Percentiles rank a stretch among this genome's conserved stretches.
These are phyloP conservation scores for Nicotiana knightiana DNA, from an alignment of 257 asterid genomes.

Conservation along the genomic window DNA sequence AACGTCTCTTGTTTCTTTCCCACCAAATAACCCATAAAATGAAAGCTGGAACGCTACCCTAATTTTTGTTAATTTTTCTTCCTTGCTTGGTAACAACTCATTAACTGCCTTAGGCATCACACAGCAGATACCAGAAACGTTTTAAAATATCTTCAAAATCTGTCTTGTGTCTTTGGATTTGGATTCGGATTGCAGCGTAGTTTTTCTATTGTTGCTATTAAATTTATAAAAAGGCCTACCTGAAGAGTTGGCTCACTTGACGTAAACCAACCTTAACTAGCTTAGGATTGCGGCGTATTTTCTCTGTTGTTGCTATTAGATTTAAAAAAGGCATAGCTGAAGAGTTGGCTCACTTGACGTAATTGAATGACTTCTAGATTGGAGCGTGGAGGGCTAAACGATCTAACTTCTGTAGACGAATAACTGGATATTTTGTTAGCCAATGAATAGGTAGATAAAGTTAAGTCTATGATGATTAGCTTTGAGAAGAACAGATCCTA, in stretches of 20 bases:
- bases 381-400: not conserved
- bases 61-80: not conserved
- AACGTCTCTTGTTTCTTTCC: not conserved
- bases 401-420: not conserved
- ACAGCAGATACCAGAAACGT: not conserved
- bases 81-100: not conserved
- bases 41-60: not conserved
- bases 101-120: not conserved
- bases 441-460: not conserved
- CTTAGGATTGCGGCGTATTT: not conserved
- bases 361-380: not conserved
- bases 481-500: not conserved
- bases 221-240: not conserved
- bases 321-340: not conserved
- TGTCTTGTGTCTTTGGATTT: not conserved
- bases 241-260: not conserved
- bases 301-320: not conserved
- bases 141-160: not conserved
- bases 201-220: not conserved
- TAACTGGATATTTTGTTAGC: not conserved
- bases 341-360: not conserved
- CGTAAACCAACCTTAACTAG: not conserved
- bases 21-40: not conserved
- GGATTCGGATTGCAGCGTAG: not conserved
- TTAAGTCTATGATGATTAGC: not conserved